Evolutionary conservation across 1,284 basidiomycete genomes (phyloP), one percentile per base, ranked within the genome.

Genomic region (Trichosporon asahii): DNA sequence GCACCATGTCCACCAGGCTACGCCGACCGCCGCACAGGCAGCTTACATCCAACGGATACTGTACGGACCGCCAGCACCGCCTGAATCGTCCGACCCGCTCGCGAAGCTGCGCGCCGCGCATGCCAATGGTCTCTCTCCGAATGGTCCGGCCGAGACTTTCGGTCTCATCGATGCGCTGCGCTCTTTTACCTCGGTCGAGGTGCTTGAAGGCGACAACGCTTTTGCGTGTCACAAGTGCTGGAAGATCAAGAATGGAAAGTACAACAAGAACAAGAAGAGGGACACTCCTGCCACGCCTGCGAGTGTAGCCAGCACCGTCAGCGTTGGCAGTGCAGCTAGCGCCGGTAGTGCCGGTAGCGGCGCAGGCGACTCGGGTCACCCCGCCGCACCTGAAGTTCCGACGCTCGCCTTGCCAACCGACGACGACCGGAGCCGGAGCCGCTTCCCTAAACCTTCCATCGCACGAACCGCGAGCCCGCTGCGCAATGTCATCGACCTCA

Each of bases 161-260:
- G 86, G 85, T 23, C 74, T 88, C 14, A 81, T 86, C 64, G 84
- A 85, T 69, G 93, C 91, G 72, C 83, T 98, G 70, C 86, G 89
- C 71, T 87, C 91, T 82, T 98, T 98, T 81, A 97, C 94, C 0
- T 86, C 90, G 3, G 94, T 96, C 23, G 95, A 98, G 79, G 88
- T 94, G 7, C 84, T 98, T 33, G 93, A 97, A 74, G 94, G 93
- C 0, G 94, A 96, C 75, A 97, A 98, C 77, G 91, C 90, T 84
- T 95, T 97, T 72, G 93, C 94, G 0, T 98, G 95, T 81, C 88
- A 91, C 75, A 88, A 91, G 69, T 98, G 95, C 84, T 98, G 95
- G 95, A 93, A 94, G 84, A 75, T 81, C 75, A 82, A 83, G 72
- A 76, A 76, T 33, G 81, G 82, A 5, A 69, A 72, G 55, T 82